These are phyloP conservation scores for Stemphylium lycopersici DNA, from an alignment of 2,329 filamentous ascomycete species.

Conservation along the genomic window DNA sequence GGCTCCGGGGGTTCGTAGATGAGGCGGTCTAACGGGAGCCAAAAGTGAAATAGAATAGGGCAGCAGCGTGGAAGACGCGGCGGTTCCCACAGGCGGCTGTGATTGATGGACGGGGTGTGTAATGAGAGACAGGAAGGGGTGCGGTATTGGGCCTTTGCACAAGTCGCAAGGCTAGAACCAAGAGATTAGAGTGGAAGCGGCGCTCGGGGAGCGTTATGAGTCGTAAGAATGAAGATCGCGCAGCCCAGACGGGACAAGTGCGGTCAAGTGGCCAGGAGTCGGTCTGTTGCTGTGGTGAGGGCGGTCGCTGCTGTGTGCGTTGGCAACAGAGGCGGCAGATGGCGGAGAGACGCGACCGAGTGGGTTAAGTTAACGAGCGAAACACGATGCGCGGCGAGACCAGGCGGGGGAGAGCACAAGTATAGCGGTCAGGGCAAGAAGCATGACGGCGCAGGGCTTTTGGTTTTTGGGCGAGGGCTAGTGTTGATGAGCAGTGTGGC, in stretches of 20 bases:
- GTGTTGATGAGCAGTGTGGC: conserved; percentile 19
- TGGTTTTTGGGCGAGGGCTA: conserved; percentile 12
- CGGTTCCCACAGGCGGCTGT: conserved; percentile 25
- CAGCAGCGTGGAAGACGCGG: conserved; percentile 26
- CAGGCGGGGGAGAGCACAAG: conserved; percentile 12
- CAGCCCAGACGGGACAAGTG: conserved; percentile 38
- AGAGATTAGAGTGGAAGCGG: conserved; percentile 48
- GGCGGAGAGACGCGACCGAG: conserved; percentile 23
- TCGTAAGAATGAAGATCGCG: conserved; percentile 45
- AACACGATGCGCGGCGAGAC: conserved; percentile 17
- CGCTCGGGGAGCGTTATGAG: conserved; percentile 35
- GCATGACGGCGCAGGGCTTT: conserved; percentile 24
- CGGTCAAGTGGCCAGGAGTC: conserved; percentile 36
- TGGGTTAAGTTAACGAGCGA: conserved; percentile 18
- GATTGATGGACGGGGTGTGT: conserved; percentile 39
- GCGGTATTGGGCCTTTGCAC: conserved; percentile 43
- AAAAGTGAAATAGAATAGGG: conserved; percentile 32
- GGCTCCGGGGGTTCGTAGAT: conserved; percentile 21
- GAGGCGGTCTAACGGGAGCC: conserved; percentile 30
- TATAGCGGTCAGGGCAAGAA: conserved; percentile 27
- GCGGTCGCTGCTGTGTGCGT: conserved; percentile 47
- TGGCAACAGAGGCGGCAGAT: conserved; percentile 35
- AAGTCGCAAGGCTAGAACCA: conserved; percentile 45
- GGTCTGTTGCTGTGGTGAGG: conserved; percentile 49
- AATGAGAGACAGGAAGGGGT: conserved; percentile 33